Base-by-base conservation (phyloP, 352 stramenopile genomes). In the Elongisporangium undulatum region DNA sequence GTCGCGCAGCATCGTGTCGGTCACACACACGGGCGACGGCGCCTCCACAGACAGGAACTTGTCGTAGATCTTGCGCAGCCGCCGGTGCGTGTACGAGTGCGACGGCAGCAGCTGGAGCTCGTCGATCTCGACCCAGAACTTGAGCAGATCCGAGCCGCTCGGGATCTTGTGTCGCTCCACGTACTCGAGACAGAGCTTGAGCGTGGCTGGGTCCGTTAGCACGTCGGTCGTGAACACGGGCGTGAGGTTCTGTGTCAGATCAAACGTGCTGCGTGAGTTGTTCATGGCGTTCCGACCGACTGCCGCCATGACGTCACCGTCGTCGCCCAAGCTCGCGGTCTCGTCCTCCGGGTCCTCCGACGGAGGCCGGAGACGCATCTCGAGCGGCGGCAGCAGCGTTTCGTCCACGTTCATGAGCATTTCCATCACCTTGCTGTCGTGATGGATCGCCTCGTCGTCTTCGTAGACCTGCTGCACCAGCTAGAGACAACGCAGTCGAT, bases 61-160 rank as follows among this genome's bases (percentile, higher is more conserved):
- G 72, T 94, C 80, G 69, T 94, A 94, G 65, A 94, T 92, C 56
- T 94, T 91, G 38, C 71, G 84, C 13, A 94, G 72, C 10, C 83
- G 77, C 2, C 82, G 82, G 56, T 90, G 75, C 15, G 84, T 94
- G 66, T 94, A 94, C 41, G 82, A 90, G 34, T 90, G 79, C 17
- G 79, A 90, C 21, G 84, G 82, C 15, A 94, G 61, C 50, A 85
- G 67, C 54, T 87, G 76, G 34, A 94, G 63, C 53, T 89, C 72
- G 62, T 92, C 82, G 49, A 94, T 87, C 56, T 94, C 84, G 63
- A 85, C 78, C 84, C 84, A 94, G 66, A 94, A 94, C 9, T 75
- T 72, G 56, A 94, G 77, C 64, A 77, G 69, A 56, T 94, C 84
- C 21, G 64, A 70, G 17, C 78, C 84, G 54, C 78, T 75, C 3